These are phyloP conservation scores for Pseudonitzschia multiseries DNA, from an alignment of 108 stramenopile species.

Conservation along the genomic window DNA sequence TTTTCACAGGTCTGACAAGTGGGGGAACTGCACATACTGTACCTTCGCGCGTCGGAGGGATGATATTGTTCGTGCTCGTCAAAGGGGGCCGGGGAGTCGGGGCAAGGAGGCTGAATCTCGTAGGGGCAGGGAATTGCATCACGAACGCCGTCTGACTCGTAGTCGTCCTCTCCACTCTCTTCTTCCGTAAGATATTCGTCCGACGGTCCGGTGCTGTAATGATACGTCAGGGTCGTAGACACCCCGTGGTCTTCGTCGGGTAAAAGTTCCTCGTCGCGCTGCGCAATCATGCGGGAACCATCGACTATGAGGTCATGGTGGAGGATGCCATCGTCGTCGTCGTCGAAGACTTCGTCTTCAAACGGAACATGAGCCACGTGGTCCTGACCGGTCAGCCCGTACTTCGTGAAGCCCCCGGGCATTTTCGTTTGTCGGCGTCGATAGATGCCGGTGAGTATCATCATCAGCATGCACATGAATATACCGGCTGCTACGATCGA, in stretches of 20 bases:
- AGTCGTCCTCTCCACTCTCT: not conserved
- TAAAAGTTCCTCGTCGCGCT: not conserved
- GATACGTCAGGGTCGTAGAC: too few species aligned
- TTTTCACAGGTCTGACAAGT: conserved; percentile 40
- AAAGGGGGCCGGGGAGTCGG: not conserved
- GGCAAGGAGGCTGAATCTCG: not conserved
- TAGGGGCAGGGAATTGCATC: not conserved
- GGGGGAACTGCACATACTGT: conserved; percentile 38
- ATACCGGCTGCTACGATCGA: not conserved
- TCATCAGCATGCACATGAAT: not conserved
- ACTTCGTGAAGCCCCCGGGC: not conserved
- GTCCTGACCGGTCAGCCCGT: not conserved
- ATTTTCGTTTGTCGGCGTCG: not conserved
- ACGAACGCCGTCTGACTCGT: not conserved
- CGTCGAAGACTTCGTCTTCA: not conserved
- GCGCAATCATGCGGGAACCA: not conserved
- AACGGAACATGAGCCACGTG: conserved; percentile 3
- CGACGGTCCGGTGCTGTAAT: not conserved
- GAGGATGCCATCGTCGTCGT: not conserved
- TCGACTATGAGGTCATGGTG: not conserved
- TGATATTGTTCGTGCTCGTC: conserved; percentile 6
- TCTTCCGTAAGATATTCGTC: not conserved
- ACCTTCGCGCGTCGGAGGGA: conserved; percentile 9
- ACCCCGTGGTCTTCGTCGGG: too few species aligned
- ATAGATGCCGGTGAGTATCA: not conserved